Evolutionary conservation across 208 protist genomes (phyloP), one percentile per base, ranked within the genome.

Genomic region (Acanthamoeba castellanii): DNA sequence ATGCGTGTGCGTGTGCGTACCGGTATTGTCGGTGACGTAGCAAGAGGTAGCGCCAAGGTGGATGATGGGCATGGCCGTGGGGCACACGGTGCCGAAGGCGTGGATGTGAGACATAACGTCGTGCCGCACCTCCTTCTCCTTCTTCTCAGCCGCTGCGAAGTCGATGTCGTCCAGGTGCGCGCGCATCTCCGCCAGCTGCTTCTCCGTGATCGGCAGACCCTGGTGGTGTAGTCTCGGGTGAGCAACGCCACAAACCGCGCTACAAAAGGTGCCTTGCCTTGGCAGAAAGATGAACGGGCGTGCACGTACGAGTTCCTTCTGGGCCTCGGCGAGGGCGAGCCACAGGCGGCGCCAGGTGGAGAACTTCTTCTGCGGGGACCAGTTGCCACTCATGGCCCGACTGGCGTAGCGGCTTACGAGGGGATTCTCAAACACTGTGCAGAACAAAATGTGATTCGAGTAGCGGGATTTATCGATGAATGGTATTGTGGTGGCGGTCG

Each of bases 31-130:
- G 25, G 94, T 95, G 37, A 98, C 96, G 94, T 95, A 98, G 94
- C 97, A 97, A 47, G 84, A 95, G 50, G 97, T 98, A 11, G 97
- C 97, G 57, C 97, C 97, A 14, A 98, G 93, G 87, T 98, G 97
- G 72, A 98, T 98, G 94, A 98, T 98, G 47, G 95, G 94, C 68
- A 66, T 96, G 52, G 96, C 96, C 66, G 37, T 95, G 37, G 95
- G 96, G 57, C 30, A 55, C 34, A 22, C 32, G 76, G 84, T 64
- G 45, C 96, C 95, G 59, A 96, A 97, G 16, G 96, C 82, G 94
- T 97, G 94, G 18, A 98, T 84, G 92, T 98, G 97, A 22, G 95
- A 95, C 97, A 98, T 98, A 0, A 98, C 97, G 93, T 98, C 97
- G 92, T 97, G 97, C 18, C 96, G 70, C 20, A 96, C n/a, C 32